Conservation (phyloP, 228 moss, liverwort and hornwort species). For the Sphagnum fallax region DNA sequence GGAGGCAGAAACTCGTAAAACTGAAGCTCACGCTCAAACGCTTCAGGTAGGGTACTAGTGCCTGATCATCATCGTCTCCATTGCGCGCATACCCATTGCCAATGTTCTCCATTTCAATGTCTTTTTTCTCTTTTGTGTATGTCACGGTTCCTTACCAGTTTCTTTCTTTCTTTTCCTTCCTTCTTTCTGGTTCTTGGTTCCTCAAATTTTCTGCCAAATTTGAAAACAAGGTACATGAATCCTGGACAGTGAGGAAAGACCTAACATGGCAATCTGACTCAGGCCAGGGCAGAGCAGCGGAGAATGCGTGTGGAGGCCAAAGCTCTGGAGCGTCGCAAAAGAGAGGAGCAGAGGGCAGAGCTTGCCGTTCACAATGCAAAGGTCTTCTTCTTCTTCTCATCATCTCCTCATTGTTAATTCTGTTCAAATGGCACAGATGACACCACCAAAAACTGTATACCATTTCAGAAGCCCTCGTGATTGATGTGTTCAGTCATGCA, state of each 20-base stretch:
- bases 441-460: too few relatives aligned
- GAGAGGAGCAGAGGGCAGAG: constrained; percentile 2
- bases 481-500: too few relatives aligned
- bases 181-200: neutral
- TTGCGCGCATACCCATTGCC: neutral
- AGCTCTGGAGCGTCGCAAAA: constrained; percentile 4
- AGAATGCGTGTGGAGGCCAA: constrained; percentile 4
- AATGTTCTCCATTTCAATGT: neutral
- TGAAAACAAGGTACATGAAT: too few relatives aligned
- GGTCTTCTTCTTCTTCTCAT: neutral
- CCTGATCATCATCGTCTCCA: neutral
- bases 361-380: neutral
- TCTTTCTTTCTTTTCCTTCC: neutral
- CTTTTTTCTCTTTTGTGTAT: neutral
- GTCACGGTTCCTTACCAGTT: neutral
- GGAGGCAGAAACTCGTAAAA: constrained; percentile 4
- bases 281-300: constrained; percentile 6
- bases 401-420: neutral
- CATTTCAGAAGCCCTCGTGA: too few relatives aligned
- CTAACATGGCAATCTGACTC: too few relatives aligned
- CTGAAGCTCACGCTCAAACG: constrained; percentile 5
- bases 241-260: too few relatives aligned
- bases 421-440: neutral
- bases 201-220: neutral
- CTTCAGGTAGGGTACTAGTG: neutral